Evolutionary conservation across 495 filamentous ascomycete genomes (phyloP).

Genomic region (Aspergillus ostianus): DNA sequence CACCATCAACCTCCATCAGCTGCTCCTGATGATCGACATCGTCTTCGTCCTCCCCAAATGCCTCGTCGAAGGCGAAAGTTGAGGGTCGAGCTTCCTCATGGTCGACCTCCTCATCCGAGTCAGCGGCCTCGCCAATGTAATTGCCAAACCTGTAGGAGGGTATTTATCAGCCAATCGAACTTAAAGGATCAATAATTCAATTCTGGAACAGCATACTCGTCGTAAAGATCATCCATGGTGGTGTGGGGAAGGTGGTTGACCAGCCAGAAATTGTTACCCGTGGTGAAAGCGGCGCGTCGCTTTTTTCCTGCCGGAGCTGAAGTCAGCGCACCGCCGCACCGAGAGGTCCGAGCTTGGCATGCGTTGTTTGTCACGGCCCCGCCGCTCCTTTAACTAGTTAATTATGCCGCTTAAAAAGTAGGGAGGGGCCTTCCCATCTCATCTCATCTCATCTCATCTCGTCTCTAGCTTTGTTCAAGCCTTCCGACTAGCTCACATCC

Average conservation of each 20-base stretch:
- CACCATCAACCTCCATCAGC: constrained; percentile 92
- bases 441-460: constrained; percentile 7
- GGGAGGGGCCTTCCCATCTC: constrained; percentile 8
- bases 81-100: constrained; percentile 66
- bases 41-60: constrained; percentile 61
- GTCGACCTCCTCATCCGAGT: constrained; percentile 83
- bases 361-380: constrained; percentile 9
- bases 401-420: constrained; percentile 7
- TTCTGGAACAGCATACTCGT: constrained; percentile 57
- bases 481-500: neutral
- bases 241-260: constrained; percentile 9
- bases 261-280: constrained; percentile 15
- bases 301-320: constrained; percentile 18
- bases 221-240: constrained; percentile 80
- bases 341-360: constrained; percentile 33
- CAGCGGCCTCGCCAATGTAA: constrained; percentile 88
- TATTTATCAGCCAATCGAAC: constrained; percentile 21
- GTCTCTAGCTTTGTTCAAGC: neutral
- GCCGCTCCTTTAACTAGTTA: constrained; percentile 8
- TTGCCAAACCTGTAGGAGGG: constrained; percentile 75
- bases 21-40: constrained; percentile 67
- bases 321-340: constrained; percentile 19
- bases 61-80: constrained; percentile 78
- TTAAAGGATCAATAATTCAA: neutral
- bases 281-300: constrained; percentile 16